Percentiles rank a stretch among this genome's conserved stretches.
These are phyloP conservation scores for Phytophthora sp. DNA, from an alignment of 352 stramenopile genomes.

Conservation along the genomic window DNA sequence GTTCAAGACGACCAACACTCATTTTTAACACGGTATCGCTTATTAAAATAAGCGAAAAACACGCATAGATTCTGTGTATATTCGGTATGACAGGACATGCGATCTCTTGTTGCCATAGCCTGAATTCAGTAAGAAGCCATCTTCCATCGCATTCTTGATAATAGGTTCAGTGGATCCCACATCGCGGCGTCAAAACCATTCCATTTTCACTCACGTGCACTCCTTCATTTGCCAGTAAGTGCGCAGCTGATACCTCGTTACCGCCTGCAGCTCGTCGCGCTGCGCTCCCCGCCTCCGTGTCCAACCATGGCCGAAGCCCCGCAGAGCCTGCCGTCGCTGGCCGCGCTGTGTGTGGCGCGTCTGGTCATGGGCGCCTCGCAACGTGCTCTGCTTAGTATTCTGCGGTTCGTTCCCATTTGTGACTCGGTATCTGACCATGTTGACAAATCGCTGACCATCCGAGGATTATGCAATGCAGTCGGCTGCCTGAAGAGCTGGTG, in stretches of 20 bases:
- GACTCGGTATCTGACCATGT: conserved; percentile 7
- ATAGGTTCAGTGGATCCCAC: neutral
- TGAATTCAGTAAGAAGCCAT: neutral
- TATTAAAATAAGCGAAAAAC: too few relatives aligned
- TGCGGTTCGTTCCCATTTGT: conserved; percentile 51
- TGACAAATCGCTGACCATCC: conserved; percentile 10
- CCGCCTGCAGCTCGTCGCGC: neutral
- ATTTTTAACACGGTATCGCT: too few relatives aligned
- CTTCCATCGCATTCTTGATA: neutral
- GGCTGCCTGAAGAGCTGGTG: conserved; percentile 83
- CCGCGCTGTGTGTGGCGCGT: conserved; percentile 64
- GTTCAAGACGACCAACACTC: conserved; percentile 30
- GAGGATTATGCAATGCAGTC: conserved; percentile 36
- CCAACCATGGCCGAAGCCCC: conserved; percentile 26
- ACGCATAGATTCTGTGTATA: neutral
- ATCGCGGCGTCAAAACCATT: conserved; percentile 14
- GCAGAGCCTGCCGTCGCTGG: conserved; percentile 51
- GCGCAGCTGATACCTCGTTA: conserved; percentile 5
- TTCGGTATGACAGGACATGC: conserved; percentile 1
- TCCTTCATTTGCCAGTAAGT: conserved; percentile 19
- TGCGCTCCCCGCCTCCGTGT: neutral
- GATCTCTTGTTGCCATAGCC: neutral
- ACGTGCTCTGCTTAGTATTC: conserved; percentile 57
- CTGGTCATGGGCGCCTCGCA: conserved; percentile 61
- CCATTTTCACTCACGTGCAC: conserved; percentile 26